Evolutionary conservation across 345 rosid species (phyloP).

Genomic region (Conringia planisiliqua): DNA sequence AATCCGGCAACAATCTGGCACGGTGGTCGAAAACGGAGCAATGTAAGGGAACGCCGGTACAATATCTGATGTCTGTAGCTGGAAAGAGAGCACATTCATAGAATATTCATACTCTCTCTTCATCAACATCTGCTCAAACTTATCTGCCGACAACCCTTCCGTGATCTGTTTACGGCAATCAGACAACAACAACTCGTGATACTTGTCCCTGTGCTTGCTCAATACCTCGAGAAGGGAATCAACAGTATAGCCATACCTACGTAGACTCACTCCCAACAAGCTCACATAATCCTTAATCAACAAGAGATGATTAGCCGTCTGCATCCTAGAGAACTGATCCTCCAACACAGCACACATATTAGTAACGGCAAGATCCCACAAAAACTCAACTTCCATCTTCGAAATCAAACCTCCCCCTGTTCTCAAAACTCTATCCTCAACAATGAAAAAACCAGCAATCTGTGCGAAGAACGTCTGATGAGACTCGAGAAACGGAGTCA

Average conservation of each 20-base stretch:
- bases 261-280: constrained; percentile 84
- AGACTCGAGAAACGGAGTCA: constrained; percentile 95
- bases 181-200: constrained; percentile 86
- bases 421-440: constrained; percentile 84
- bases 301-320: constrained; percentile 91
- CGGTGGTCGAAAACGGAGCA: constrained; percentile 91
- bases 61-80: constrained; percentile 85
- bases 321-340: constrained; percentile 99
- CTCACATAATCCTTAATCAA: constrained; percentile 96
- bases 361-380: constrained; percentile 94
- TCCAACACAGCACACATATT: constrained; percentile 96
- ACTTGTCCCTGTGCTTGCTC: constrained; percentile 91
- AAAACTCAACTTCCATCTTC: constrained; percentile 76
- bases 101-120: constrained; percentile 95
- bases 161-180: constrained; percentile 91
- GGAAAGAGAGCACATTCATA: constrained; percentile 97
- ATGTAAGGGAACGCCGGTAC: constrained; percentile 84
- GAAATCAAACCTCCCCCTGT: constrained; percentile 89
- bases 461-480: constrained; percentile 97
- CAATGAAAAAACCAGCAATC: constrained; percentile 92
- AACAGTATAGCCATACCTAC: constrained; percentile 83
- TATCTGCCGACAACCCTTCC: constrained; percentile 91
- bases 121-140: constrained; percentile 97
- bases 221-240: constrained; percentile 88
- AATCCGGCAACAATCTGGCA: constrained; percentile 94